These are phyloP conservation scores for Populus tremula DNA, from an alignment of 345 rosid genomes.

Conservation along the genomic window DNA sequence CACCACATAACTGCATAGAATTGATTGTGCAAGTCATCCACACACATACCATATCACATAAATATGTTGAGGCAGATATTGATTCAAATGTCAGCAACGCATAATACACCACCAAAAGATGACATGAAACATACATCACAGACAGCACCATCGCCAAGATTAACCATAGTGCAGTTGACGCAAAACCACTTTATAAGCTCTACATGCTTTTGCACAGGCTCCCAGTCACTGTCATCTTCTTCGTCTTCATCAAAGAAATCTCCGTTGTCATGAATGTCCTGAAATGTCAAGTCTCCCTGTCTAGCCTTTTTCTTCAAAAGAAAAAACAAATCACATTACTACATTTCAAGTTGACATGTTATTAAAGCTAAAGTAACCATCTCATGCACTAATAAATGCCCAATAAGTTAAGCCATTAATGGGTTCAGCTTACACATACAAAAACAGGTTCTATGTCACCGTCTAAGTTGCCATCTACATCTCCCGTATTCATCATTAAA, in stretches of 20 bases:
- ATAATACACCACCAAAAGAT: constrained; percentile 5
- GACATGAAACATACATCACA: constrained; percentile 61
- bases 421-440: constrained; percentile 39
- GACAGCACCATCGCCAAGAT: constrained; percentile 55
- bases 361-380: background rate
- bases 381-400: constrained; percentile 4
- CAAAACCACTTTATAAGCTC: constrained; percentile 83
- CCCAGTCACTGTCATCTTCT: constrained; percentile 92
- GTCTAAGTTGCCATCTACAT: constrained; percentile 26
- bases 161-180: constrained; percentile 84
- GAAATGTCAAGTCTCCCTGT: constrained; percentile 63
- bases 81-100: background rate
- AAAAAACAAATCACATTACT: background rate
- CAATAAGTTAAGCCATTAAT: background rate
- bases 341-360: background rate
- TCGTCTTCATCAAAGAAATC: constrained; percentile 55
- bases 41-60: background rate
- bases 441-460: constrained; percentile 14
- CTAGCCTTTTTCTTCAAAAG: constrained; percentile 45
- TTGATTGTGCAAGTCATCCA: constrained; percentile 21
- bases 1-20: constrained; percentile 75
- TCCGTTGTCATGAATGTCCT: constrained; percentile 60
- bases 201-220: constrained; percentile 55
- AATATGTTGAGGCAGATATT: background rate
- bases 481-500: constrained; percentile 9